Evolutionary conservation across 257 asterid genomes (phyloP), one percentile per base, ranked within the genome.

Genomic region (Nicotiana sylvestris): DNA sequence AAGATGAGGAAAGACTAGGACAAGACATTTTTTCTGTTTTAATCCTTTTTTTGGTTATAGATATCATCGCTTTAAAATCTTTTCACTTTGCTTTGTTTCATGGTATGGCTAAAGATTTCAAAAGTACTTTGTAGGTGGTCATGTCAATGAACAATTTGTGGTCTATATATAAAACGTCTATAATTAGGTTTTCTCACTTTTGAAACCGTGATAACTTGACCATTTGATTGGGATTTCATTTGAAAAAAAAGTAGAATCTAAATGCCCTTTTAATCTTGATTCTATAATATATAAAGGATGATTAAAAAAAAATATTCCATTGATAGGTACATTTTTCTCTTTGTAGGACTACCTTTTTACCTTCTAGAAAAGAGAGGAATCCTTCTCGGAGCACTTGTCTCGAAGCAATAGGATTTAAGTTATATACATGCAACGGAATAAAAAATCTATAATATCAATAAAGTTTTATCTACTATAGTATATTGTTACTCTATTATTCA

Each of bases 331-430:
- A 74, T 3, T 37, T 6, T 67, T 68, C 74, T 39, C 32, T 21
- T 66, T 76, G 51, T 81, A 46, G 77, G 30, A 84, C 62, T 79
- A 39, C 66, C 32, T 76, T 74, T 77, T 32, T 33, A 56, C 82
- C 80, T 81, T 43, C 67, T 70, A 43, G 25, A 79, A n/a, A 86
- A 80, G 4, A 53, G 64, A 66, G 43, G 81, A 81, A 85, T 82
- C 57, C 87, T 83, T 83, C 79, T 53, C 61, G 76, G 86, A 87
- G 89, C 81, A 89, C 87, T 82, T 80, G 81, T 35, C 85, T 81
- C 84, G 72, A 61, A 55, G 43, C 69, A 10, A 72, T 66, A 66
- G 8, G 72, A n/a, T 25, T 27, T 67, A 51, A 51, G 57, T 51
- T 51, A 51, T 51, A 51, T 37, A 39, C 7, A 39, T 6, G 2